Evolutionary conservation across 208 protist genomes (phyloP), one percentile per base, ranked within the genome.

Genomic region (Trypanosoma rangeli): DNA sequence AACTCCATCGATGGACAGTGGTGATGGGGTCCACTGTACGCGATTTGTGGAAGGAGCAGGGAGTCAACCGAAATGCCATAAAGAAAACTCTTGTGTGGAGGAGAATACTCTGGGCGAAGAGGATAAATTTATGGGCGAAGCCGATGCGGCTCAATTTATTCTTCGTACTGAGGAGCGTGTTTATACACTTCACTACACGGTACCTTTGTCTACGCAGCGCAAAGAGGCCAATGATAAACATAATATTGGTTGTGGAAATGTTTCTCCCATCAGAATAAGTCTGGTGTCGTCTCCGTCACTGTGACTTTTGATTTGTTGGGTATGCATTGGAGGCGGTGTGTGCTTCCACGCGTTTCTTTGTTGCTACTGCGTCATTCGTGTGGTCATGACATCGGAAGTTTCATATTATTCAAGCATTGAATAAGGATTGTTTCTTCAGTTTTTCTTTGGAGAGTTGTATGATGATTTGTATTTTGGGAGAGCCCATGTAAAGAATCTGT

Each of bases 241-340:
- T 9, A 15, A 3, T 22, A n/a, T 53, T 39, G 20, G 29, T 9
- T 5, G n/a, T 3, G 13, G 29, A 35, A 5, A 1, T 18, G n/a
- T 3, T 7, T 10, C 9, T 1, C 42, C 42, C 4, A 64, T 64
- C 54, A 33, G 29, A 35, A 37, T 64, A 13, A 10, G 42, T 37
- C 42, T 64, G 24, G 13, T 26, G 50, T 12, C 26, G 20, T 20
- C 59, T 26, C 5, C 2, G 54, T 18, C 59, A 7, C 44, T 33
- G 18, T 64, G 59, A 48, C 9, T 20, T 68, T n/a, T 56, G 8
- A 28, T 57, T 56, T 58, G 44, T 57, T 68, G 42, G 1, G 42
- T 5, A 46, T 46, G 42, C 8, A 46, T 46, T 46, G 42, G 42
- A 46, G 42, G 13, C 8, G 1, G 42, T 46, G 42, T 5, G 3